Conservation (phyloP, 768 basidiomycete genomes). For the Rhizopogon roseolus region DNA sequence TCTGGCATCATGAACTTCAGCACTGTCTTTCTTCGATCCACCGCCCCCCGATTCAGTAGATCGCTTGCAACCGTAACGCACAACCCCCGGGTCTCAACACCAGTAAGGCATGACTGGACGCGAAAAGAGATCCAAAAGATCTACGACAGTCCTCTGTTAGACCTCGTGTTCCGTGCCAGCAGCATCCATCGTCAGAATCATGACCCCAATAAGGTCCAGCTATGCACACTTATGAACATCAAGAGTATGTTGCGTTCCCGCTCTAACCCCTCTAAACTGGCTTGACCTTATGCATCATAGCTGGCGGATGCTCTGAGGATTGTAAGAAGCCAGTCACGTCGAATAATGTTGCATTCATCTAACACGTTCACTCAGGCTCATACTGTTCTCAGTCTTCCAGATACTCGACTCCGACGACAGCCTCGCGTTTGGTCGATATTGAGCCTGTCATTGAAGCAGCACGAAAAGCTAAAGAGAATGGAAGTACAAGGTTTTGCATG, state of each 20-base stretch:
- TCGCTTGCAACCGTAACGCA: conserved; percentile 55
- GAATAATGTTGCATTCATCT: neutral
- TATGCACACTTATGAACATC: conserved; percentile 98
- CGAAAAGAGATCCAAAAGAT: conserved; percentile 79
- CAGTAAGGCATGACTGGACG: conserved; percentile 64
- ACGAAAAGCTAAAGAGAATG: conserved; percentile 90
- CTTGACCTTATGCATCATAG: conserved; percentile 34
- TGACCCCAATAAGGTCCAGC: conserved; percentile 86
- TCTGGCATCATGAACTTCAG: neutral
- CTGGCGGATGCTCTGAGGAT: conserved; percentile 94
- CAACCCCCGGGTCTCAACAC: conserved; percentile 11
- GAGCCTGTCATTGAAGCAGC: conserved; percentile 93
- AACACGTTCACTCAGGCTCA: conserved; percentile 51
- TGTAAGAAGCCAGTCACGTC: conserved; percentile 47
- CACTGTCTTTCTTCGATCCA: conserved; percentile 4
- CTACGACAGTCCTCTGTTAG: conserved; percentile 82
- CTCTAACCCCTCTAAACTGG: conserved; percentile 17
- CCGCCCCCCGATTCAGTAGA: conserved; percentile 29
- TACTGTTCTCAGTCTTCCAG: conserved; percentile 98
- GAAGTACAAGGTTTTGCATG: conserved; percentile 98
- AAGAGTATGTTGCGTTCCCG: conserved; percentile 65
- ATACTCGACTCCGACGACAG: conserved; percentile 84
- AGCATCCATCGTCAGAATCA: conserved; percentile 81
- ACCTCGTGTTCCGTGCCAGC: conserved; percentile 85
- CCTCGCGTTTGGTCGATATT: conserved; percentile 80